These are phyloP conservation scores for Fraxinus ornus DNA, from an alignment of 305 asterid genomes.

Conservation along the genomic window DNA sequence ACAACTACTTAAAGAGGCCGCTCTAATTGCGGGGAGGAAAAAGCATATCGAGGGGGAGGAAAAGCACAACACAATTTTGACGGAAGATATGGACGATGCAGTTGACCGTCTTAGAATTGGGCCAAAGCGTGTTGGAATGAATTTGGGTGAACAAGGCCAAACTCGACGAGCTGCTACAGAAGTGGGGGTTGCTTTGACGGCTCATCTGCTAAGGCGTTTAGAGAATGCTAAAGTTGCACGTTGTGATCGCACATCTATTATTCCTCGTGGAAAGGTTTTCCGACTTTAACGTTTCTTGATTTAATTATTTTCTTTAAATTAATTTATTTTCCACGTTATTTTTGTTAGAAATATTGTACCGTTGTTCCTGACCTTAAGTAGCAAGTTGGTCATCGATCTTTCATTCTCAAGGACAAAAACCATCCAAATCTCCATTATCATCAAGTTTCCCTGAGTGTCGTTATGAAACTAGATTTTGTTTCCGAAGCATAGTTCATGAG, in stretches of 20 bases:
- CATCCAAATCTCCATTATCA: background rate
- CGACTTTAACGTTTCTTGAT: slow-evolving; percentile 11
- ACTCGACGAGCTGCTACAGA: slow-evolving; percentile 85
- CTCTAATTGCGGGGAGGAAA: slow-evolving; percentile 95
- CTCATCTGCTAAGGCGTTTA: slow-evolving; percentile 72
- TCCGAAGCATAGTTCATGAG: background rate
- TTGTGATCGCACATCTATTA: slow-evolving; percentile 88
- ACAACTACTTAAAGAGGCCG: slow-evolving; percentile 97
- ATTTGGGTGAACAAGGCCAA: slow-evolving; percentile 87
- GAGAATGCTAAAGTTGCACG: slow-evolving; percentile 83
- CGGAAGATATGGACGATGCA: slow-evolving; percentile 85
- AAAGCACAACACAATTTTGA: slow-evolving; percentile 38
- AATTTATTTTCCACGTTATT: background rate
- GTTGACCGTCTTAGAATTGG: slow-evolving; percentile 93
- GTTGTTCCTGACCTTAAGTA: background rate
- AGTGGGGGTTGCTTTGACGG: slow-evolving; percentile 77
- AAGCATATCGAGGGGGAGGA: slow-evolving; percentile 45
- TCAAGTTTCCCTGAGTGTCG: background rate
- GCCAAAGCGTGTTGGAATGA: slow-evolving; percentile 73
- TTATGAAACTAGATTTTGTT: background rate
- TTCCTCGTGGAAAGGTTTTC: slow-evolving; percentile 91
- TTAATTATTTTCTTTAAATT: background rate
- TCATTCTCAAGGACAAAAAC: background rate
- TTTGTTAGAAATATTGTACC: background rate
- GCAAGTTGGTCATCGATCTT: background rate